Evolutionary conservation across 176 grass and related monocot species (phyloP), one percentile per base, ranked within the genome.

Genomic region (Aegilops bicornis): DNA sequence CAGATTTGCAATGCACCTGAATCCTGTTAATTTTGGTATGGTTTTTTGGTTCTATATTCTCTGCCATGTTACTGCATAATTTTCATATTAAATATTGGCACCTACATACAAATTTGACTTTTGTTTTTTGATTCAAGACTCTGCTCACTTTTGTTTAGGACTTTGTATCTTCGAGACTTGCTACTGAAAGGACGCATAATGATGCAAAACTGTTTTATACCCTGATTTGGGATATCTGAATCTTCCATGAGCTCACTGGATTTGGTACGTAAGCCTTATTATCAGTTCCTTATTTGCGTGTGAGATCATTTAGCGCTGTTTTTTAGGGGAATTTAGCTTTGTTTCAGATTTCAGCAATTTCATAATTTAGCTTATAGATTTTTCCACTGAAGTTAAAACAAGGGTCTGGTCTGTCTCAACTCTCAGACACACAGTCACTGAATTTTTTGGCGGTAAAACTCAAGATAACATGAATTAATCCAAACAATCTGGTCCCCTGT

Each of bases 1-100:
- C 81, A 87, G 73, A 83, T 60, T 59, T 48, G 48, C 27, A 58
- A 69, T 84, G 78, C 78, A 33, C 60, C 61, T 60, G 10, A 89
- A 86, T 45, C n/a, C 32, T 79, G 13, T 85, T 77, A 36, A 27
- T 30, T 63, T 79, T 59, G 20, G 7, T 59, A 22, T 59, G 19
- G 7, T 22, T 59, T 52, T 22, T 3, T 59, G 17, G 17, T 9
- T 59, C 2, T 59, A 59, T 59, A 22, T 59, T 59, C 20, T 22
- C 67, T 76, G 6, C 14, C 25, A 81, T 75, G 15, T 60, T 48
- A 70, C 63, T 82, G 12, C 71, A 63, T 50, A 78, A 13, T 82
- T 77, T 71, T 11, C 37, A 9, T 62, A 19, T 72, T 17, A 63
- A 78, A 24, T 61, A 14, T 76, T 65, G 4, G 30, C 33, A 81